Conservation (phyloP, 345 rosid genomes). For the Physaria fendleri region DNA sequence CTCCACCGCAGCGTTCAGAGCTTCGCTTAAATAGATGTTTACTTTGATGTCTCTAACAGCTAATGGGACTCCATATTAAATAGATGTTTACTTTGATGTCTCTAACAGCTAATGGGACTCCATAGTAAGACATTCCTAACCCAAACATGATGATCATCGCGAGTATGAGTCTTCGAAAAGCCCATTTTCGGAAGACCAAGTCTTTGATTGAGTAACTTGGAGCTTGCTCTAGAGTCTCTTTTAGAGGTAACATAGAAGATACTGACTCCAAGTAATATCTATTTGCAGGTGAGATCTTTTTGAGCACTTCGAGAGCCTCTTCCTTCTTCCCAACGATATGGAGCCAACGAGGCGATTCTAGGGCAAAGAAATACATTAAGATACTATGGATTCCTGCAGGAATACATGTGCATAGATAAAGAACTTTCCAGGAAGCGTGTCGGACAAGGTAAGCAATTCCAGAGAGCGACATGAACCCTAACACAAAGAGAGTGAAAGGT, state of each 20-base stretch:
- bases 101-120: constrained; percentile 42
- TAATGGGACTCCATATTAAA: constrained; percentile 40
- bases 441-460: constrained; percentile 34
- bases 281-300: constrained; percentile 24
- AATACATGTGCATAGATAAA: constrained; percentile 41
- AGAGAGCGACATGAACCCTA: constrained; percentile 50
- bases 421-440: constrained; percentile 42
- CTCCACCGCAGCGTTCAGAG: constrained; percentile 40
- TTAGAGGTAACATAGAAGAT: constrained; percentile 1
- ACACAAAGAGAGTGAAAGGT: constrained; percentile 39
- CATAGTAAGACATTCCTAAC: constrained; percentile 42
- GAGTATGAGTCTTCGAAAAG: constrained; percentile 20
- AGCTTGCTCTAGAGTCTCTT: neutral
- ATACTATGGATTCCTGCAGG: constrained; percentile 32
- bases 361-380: constrained; percentile 25
- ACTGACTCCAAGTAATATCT: constrained; percentile 13
- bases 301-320: constrained; percentile 46
- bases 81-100: constrained; percentile 37
- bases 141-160: constrained; percentile 39
- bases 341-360: constrained; percentile 57
- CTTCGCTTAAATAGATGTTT: constrained; percentile 32
- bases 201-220: constrained; percentile 17
- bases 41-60: constrained; percentile 42
- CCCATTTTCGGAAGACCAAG: constrained; percentile 25
- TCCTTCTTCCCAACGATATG: constrained; percentile 34